Base-by-base conservation (phyloP, 2,329 filamentous ascomycete species). In the Endoconidiophora laricicola region DNA sequence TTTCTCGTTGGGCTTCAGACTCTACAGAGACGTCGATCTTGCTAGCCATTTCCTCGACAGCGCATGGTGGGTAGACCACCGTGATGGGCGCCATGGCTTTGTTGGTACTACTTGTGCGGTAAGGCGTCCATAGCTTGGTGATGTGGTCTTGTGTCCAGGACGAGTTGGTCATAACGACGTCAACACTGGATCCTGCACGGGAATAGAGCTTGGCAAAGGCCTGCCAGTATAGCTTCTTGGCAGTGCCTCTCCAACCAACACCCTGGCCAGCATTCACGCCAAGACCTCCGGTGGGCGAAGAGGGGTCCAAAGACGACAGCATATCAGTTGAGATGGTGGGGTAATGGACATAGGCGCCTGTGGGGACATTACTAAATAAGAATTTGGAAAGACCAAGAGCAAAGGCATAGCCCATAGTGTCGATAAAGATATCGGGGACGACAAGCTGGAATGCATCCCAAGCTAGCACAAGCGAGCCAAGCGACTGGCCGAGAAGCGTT, bases 381-480 rank as follows among this genome's bases (percentile, higher is more conserved):
- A 83, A 74, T 61, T 87, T 91, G 63, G 74, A 83, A 2, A 95
- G 71, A 6, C 85, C 86, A 9, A 94, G 74, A 0, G 84, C 76
- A 61, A 96, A 98, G 23, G 90, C 87, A 60, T 95, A 98, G 55
- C 91, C 91, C 88, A 98, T 95, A 2, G 91, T 98, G 61, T 98
- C 91, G 58, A 98, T 73, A 62, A 96, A 94, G 48, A 96, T 75
- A 62, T 98, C 91, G 0, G 91, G 91, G 0, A 90, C 84, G 2
- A 96, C 72, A 2, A 95, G 76, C n/a, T 78, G 81, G 62, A 98
- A 91, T 9, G 90, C 90, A 60, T 98, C 90, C 72, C 86, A 91
- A 23, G 84, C 88, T 49, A 98, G 72, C 24, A 94, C 62, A 43
- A 98, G 61, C 4, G 88, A 95, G 40, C 91, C 91, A 3, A 96